A percentile compares a stretch with the other conserved stretches of the same genome.
Evolutionary conservation across 2,329 filamentous ascomycete genomes (phyloP).

Genomic region (Aureobasidium zeae): DNA sequence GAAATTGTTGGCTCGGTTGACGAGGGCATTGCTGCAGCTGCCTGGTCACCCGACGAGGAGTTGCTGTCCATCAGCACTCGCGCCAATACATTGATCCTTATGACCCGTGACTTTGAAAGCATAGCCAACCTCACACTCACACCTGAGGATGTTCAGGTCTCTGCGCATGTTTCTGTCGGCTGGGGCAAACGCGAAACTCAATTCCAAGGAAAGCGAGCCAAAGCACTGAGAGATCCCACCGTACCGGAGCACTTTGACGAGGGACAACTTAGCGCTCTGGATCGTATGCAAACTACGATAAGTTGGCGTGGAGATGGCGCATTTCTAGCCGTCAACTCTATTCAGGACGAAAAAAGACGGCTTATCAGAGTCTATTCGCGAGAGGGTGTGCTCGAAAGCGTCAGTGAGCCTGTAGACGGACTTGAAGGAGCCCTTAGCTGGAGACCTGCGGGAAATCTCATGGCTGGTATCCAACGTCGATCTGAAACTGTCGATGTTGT

Average conservation of each 20-base stretch:
- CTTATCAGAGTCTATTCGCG: constrained; percentile 84
- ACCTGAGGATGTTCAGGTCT: constrained; percentile 70
- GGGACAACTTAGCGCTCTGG: constrained; percentile 63
- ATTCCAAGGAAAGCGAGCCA: constrained; percentile 84
- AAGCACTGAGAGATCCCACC: constrained; percentile 81
- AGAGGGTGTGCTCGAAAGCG: constrained; percentile 83
- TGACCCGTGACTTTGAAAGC: constrained; percentile 85
- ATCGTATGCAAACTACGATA: constrained; percentile 62
- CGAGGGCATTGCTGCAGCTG: constrained; percentile 77
- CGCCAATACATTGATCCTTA: constrained; percentile 71
- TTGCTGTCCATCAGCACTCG: constrained; percentile 75
- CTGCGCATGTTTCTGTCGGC: constrained; percentile 64
- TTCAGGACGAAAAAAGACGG: constrained; percentile 59
- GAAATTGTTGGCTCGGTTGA: constrained; percentile 95
- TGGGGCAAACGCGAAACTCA: constrained; percentile 99
- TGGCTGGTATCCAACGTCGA: constrained; percentile 75
- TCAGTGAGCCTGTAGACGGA: constrained; percentile 87
- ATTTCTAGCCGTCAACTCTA: constrained; percentile 75
- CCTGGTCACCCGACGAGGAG: constrained; percentile 94
- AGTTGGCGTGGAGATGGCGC: constrained; percentile 94
- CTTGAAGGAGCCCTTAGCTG: constrained; percentile 84
- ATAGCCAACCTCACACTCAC: constrained; percentile 66
- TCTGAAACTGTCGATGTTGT: constrained; percentile 65
- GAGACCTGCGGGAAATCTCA: constrained; percentile 81
- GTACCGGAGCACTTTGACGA: constrained; percentile 88